phyloP scores from a whole-genome alignment of 805 yeast genomes.

The Cyberlindnera euphorbiiphila region DNA sequence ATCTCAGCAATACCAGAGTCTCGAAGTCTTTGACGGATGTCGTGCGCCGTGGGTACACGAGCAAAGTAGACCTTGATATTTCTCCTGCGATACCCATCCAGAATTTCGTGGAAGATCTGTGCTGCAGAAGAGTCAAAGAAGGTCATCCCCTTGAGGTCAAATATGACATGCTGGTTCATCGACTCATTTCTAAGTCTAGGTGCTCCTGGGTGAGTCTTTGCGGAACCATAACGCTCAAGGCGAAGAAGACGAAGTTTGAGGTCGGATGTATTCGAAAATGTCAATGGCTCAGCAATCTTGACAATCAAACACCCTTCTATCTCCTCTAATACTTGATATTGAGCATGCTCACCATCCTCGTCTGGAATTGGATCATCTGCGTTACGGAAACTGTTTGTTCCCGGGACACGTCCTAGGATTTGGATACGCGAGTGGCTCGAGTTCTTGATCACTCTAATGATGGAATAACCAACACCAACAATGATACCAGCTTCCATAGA shows the following conservation, averaged over 20 bases:
- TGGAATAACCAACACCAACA: constrained; percentile 78
- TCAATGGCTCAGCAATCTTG: constrained; percentile 82
- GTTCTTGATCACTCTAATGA: constrained; percentile 74
- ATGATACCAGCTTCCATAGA: constrained; percentile 89
- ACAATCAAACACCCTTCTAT: constrained; percentile 74
- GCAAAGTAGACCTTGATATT: constrained; percentile 57
- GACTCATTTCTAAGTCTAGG: constrained; percentile 45
- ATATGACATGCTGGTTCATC: constrained; percentile 53
- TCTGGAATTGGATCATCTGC: constrained; percentile 57
- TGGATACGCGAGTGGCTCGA: constrained; percentile 82
- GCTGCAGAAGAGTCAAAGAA: constrained; percentile 77
- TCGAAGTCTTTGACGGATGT: constrained; percentile 46
- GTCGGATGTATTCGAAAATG: constrained; percentile 82
- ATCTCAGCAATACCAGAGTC: constrained; percentile 52
- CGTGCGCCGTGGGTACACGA: constrained; percentile 47
- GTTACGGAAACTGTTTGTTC: constrained; percentile 59
- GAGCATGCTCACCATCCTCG: constrained; percentile 15
- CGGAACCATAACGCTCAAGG: constrained; percentile 73
- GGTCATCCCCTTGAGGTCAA: constrained; percentile 82
- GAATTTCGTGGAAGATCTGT: constrained; percentile 61
- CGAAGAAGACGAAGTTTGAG: constrained; percentile 62
- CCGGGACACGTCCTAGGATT: constrained; percentile 66
- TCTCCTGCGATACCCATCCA: constrained; percentile 50
- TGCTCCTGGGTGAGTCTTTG: constrained; percentile 70
- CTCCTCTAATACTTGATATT: constrained; percentile 32